Evolutionary conservation across 1,284 basidiomycete genomes (phyloP).

Genomic region (Cronartium ribicola): DNA sequence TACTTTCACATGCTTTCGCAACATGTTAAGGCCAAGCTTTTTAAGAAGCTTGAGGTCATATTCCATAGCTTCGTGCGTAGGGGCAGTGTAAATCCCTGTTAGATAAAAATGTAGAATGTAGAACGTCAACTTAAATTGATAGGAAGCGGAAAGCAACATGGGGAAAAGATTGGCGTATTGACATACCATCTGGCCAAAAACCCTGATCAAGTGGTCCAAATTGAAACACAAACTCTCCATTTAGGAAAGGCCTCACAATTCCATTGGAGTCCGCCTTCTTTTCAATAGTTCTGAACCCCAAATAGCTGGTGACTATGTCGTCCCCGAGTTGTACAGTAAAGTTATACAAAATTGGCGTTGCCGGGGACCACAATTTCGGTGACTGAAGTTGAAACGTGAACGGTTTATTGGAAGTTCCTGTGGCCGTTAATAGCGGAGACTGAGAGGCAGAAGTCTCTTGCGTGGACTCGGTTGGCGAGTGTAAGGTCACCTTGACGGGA

Average conservation of each 20-base stretch:
- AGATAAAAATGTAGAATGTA: neutral
- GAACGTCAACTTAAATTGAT: neutral
- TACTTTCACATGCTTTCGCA: slow-evolving; percentile 43
- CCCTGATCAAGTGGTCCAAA: slow-evolving; percentile 42
- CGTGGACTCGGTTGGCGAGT: neutral
- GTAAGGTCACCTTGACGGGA: slow-evolving; percentile 5
- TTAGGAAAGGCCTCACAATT: slow-evolving; percentile 39
- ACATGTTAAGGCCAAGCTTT: slow-evolving; percentile 40
- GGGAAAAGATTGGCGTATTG: neutral
- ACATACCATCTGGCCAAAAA: slow-evolving; percentile 43
- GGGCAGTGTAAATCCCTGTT: slow-evolving; percentile 37
- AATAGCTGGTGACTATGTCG: slow-evolving; percentile 36
- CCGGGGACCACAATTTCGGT: slow-evolving; percentile 38
- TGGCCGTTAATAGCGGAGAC: neutral
- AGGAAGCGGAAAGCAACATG: neutral
- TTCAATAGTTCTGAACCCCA: slow-evolving; percentile 41
- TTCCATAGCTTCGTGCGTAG: slow-evolving; percentile 38
- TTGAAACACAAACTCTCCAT: slow-evolving; percentile 43
- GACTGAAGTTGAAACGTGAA: slow-evolving; percentile 16
- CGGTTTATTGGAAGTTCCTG: slow-evolving; percentile 25
- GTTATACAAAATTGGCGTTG: slow-evolving; percentile 35
- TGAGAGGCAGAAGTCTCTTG: neutral
- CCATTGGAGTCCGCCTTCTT: slow-evolving; percentile 31
- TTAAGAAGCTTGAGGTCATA: slow-evolving; percentile 39
- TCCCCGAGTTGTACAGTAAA: slow-evolving; percentile 33